Evolutionary conservation across 805 yeast species (phyloP).

Genomic region (Saccharomycopsis malanga): DNA sequence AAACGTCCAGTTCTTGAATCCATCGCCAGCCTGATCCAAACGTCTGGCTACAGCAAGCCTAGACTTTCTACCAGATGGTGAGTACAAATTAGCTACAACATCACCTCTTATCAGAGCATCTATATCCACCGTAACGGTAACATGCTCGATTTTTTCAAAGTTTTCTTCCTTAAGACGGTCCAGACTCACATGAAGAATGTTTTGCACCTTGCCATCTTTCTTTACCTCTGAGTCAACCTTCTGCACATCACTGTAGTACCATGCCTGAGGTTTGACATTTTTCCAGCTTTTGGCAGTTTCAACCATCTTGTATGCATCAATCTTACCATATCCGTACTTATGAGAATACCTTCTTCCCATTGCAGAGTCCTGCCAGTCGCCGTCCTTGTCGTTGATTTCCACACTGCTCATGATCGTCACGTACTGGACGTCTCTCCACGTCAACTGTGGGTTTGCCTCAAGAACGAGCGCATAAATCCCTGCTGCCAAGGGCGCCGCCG

Average conservation of each 20-base stretch:
- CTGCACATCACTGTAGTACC: conserved; percentile 50
- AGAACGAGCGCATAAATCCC: conserved; percentile 85
- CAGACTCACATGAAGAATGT: conserved; percentile 39
- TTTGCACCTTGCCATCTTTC: conserved; percentile 24
- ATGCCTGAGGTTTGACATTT: conserved; percentile 86
- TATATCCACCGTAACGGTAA: conserved; percentile 72
- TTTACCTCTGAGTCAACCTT: conserved; percentile 20
- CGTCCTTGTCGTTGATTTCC: conserved; percentile 59
- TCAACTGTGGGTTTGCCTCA: conserved; percentile 75
- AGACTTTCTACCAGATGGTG: conserved; percentile 73
- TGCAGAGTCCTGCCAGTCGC: conserved; percentile 67
- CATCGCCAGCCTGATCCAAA: conserved; percentile 47
- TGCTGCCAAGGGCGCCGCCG: conserved; percentile 97
- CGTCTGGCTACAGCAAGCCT: conserved; percentile 64
- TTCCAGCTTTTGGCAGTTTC: conserved; percentile 67
- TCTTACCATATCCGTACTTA: conserved; percentile 84
- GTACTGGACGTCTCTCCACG: conserved; percentile 96
- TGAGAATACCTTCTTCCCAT: conserved; percentile 70
- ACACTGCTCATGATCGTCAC: conserved; percentile 65
- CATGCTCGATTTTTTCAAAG: conserved; percentile 73
- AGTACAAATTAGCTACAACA: conserved; percentile 53
- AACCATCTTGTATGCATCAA: conserved; percentile 75
- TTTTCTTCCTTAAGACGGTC: conserved; percentile 49
- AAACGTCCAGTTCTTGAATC: conserved; percentile 81
- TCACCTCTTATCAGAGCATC: conserved; percentile 61